A percentile compares a stretch with the other conserved stretches of the same genome.
Evolutionary conservation across 805 yeast genomes (phyloP).

Genomic region (Wickerhamomyces silvicola): DNA sequence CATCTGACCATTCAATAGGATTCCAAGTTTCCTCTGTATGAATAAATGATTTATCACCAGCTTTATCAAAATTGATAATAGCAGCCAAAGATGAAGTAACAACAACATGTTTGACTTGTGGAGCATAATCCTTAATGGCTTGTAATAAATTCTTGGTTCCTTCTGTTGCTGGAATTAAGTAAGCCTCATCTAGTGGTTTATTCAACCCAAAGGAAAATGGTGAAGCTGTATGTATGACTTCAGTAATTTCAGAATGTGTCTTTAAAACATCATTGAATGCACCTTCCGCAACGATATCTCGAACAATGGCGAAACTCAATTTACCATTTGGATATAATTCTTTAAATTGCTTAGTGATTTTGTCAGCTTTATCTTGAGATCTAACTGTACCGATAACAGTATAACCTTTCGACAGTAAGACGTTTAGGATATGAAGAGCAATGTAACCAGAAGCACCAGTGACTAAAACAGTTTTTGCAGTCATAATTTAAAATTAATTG

Average conservation of each 20-base stretch:
- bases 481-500: no score
- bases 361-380: conserved; percentile 30
- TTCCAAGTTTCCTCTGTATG: conserved; percentile 47
- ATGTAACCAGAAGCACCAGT: conserved; percentile 47
- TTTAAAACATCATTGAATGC: conserved; percentile 42
- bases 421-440: conserved; percentile 37
- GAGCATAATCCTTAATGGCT: conserved; percentile 38
- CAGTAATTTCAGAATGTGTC: conserved; percentile 42
- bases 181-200: conserved; percentile 39
- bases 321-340: conserved; percentile 26
- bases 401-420: conserved; percentile 32
- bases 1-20: conserved; percentile 43
- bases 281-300: conserved; percentile 38
- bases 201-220: conserved; percentile 43
- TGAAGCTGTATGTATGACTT: conserved; percentile 56
- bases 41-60: conserved; percentile 27
- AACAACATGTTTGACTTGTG: conserved; percentile 40
- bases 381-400: conserved; percentile 42
- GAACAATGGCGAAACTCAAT: conserved; percentile 39
- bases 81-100: conserved; percentile 49
- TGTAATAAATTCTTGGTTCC: conserved; percentile 49
- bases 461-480: conserved; percentile 29
- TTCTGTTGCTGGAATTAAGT: conserved; percentile 48
- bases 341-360: conserved; percentile 23
- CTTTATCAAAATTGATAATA: conserved; percentile 30